phyloP scores from a whole-genome alignment of 2,329 filamentous ascomycete species.

The Esteya vermicola region DNA sequence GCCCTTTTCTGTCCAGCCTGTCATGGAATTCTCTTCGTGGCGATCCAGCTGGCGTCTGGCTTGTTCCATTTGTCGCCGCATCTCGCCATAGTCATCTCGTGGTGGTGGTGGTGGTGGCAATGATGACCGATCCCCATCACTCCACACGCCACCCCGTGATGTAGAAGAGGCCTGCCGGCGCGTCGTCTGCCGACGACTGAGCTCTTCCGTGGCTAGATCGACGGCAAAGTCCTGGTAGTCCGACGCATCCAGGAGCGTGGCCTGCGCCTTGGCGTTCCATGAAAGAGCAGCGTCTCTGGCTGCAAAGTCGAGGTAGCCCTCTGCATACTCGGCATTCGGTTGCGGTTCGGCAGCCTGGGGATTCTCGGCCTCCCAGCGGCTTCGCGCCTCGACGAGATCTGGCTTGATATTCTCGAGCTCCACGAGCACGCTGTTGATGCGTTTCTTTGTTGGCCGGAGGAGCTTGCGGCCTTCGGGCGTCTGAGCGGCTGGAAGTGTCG shows the following conservation, averaged over 20 bases:
- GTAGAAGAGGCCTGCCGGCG: slow-evolving; percentile 41
- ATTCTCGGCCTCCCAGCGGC: slow-evolving; percentile 47
- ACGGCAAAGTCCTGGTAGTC: slow-evolving; percentile 66
- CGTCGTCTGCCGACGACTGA: slow-evolving; percentile 44
- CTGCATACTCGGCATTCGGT: slow-evolving; percentile 17
- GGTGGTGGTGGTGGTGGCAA: background rate
- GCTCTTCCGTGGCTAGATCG: slow-evolving; percentile 58
- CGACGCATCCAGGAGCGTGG: slow-evolving; percentile 51
- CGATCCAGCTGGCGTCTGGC: slow-evolving; percentile 32
- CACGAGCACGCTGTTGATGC: slow-evolving; percentile 44
- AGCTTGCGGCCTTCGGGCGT: slow-evolving; percentile 49
- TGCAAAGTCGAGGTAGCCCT: slow-evolving; percentile 23
- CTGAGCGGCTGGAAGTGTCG: slow-evolving; percentile 61
- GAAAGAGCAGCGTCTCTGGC: slow-evolving; percentile 46
- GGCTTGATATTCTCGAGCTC: slow-evolving; percentile 70
- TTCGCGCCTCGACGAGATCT: slow-evolving; percentile 55
- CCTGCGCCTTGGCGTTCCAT: slow-evolving; percentile 22
- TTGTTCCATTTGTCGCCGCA: slow-evolving; percentile 38
- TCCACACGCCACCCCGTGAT: slow-evolving; percentile 24
- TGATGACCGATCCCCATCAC: slow-evolving; percentile 21
- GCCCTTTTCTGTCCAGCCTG: slow-evolving; percentile 1
- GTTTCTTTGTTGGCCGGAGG: slow-evolving; percentile 36
- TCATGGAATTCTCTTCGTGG: slow-evolving; percentile 12
- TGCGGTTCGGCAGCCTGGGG: background rate
- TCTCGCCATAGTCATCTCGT: slow-evolving; percentile 4